Evolutionary conservation across 768 basidiomycete genomes (phyloP).

Genomic region (Steccherinum ochraceum): DNA sequence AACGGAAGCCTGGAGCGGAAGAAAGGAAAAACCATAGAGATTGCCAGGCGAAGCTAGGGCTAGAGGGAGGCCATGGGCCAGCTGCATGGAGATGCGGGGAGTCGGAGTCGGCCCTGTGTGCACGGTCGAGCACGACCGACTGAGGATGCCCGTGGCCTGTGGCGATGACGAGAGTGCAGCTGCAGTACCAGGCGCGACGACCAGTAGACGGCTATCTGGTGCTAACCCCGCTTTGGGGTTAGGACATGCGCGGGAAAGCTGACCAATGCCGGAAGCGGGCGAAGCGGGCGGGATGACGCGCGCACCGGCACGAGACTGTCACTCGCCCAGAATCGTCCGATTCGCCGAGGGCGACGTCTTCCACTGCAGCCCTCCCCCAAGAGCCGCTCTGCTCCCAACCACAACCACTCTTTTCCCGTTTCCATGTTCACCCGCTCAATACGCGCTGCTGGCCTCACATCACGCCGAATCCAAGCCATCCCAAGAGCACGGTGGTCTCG

Average conservation of each 20-base stretch:
- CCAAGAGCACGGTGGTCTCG: slow-evolving; percentile 29
- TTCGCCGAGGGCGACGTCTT: slow-evolving; percentile 1
- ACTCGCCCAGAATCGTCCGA: not conserved
- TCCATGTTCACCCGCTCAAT: slow-evolving; percentile 62
- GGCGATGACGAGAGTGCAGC: no score
- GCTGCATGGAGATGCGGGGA: not conserved
- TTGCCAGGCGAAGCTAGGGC: slow-evolving; percentile 11
- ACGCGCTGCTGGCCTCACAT: slow-evolving; percentile 42
- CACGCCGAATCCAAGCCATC: slow-evolving; percentile 21
- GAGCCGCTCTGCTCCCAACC: not conserved
- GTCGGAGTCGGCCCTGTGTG: no score
- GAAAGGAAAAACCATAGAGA: slow-evolving; percentile 6
- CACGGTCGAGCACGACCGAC: no score
- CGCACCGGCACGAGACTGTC: not conserved
- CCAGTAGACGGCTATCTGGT: no score
- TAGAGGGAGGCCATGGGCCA: not conserved
- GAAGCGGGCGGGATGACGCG: not conserved
- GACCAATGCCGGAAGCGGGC: no score
- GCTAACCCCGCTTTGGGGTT: no score
- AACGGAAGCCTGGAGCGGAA: slow-evolving; percentile 1
- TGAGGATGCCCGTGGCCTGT: no score
- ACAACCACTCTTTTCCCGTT: slow-evolving; percentile 14
- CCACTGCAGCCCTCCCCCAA: no score
- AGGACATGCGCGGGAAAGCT: no score
- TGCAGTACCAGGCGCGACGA: no score